Evolutionary conservation across 352 stramenopile genomes (phyloP).

Genomic region (Phytophthora lateralis): DNA sequence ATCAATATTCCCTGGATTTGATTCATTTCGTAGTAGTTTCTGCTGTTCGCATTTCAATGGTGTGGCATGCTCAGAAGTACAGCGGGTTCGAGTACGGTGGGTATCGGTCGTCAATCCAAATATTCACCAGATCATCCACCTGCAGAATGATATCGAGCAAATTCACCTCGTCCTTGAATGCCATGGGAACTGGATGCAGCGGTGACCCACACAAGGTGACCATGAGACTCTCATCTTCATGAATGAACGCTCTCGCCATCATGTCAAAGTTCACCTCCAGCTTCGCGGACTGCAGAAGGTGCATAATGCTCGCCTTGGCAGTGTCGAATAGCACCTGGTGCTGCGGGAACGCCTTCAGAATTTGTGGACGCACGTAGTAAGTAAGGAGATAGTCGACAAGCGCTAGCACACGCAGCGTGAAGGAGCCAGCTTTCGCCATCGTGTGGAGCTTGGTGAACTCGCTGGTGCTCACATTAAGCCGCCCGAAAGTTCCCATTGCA

Average conservation of each 20-base stretch:
- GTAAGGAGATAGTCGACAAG: conserved; percentile 52
- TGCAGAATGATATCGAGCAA: conserved; percentile 68
- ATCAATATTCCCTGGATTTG: conserved; percentile 12
- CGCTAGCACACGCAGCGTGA: conserved; percentile 48
- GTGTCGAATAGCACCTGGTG: conserved; percentile 66
- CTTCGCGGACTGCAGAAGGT: conserved; percentile 48
- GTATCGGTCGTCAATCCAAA: conserved; percentile 77
- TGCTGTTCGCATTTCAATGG: neutral
- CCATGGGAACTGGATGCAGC: conserved; percentile 56
- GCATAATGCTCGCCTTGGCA: conserved; percentile 41
- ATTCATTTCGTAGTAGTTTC: conserved; percentile 12
- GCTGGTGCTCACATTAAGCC: conserved; percentile 47
- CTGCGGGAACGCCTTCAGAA: conserved; percentile 56
- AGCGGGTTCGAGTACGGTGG: conserved; percentile 72
- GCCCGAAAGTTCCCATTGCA: conserved; percentile 10
- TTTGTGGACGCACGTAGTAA: conserved; percentile 40
- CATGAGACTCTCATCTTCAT: conserved; percentile 56
- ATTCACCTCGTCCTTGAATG: conserved; percentile 63
- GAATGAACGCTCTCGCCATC: conserved; percentile 64
- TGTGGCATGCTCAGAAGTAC: conserved; percentile 47
- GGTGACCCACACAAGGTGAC: conserved; percentile 58
- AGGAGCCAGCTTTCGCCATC: conserved; percentile 54
- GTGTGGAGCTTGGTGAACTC: conserved; percentile 75
- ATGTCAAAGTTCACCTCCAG: conserved; percentile 67
- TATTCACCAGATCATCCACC: conserved; percentile 70